Percentiles rank a stretch among this genome's conserved stretches.
These are phyloP conservation scores for Kwoniella newhampshirensis DNA, from an alignment of 768 basidiomycete species.

Conservation along the genomic window DNA sequence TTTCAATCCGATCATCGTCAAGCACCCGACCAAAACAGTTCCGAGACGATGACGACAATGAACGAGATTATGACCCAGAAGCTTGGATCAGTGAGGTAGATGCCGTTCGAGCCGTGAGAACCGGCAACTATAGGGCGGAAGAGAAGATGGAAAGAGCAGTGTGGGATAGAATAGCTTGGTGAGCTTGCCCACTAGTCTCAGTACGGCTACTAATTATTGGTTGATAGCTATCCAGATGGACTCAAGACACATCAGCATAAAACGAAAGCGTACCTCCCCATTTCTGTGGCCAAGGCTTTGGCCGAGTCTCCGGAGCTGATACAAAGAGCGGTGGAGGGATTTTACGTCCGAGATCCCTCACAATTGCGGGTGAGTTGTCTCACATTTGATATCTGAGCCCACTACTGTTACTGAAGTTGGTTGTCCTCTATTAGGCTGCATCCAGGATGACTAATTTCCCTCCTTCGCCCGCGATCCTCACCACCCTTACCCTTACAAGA, in stretches of 20 bases:
- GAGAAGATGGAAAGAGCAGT: slow-evolving; percentile 64
- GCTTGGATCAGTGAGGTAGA: slow-evolving; percentile 39
- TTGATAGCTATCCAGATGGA: slow-evolving; percentile 67
- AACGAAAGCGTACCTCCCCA: slow-evolving; percentile 75
- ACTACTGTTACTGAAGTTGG: background rate
- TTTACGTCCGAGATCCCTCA: slow-evolving; percentile 90
- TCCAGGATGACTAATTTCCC: slow-evolving; percentile 89
- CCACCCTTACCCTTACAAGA: slow-evolving; percentile 74
- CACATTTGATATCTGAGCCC: too few species aligned
- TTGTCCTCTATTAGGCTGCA: slow-evolving; percentile 77
- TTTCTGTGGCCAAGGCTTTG: slow-evolving; percentile 74
- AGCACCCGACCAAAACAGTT: slow-evolving; percentile 55
- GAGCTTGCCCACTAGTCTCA: slow-evolving; percentile 25
- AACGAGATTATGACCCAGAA: slow-evolving; percentile 38
- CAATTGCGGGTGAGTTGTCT: slow-evolving; percentile 76
- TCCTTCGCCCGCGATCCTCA: slow-evolving; percentile 64
- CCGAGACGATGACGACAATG: slow-evolving; percentile 26
- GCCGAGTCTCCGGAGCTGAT: slow-evolving; percentile 65
- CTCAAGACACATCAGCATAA: slow-evolving; percentile 67
- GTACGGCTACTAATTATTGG: background rate
- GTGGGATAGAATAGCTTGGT: slow-evolving; percentile 72
- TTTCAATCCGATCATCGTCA: slow-evolving; percentile 66
- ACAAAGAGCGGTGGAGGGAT: slow-evolving; percentile 84
- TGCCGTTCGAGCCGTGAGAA: slow-evolving; percentile 39
- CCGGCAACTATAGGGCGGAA: slow-evolving; percentile 64